phyloP scores from a whole-genome alignment of 495 filamentous ascomycete genomes.

The Filosporella fistucella region DNA sequence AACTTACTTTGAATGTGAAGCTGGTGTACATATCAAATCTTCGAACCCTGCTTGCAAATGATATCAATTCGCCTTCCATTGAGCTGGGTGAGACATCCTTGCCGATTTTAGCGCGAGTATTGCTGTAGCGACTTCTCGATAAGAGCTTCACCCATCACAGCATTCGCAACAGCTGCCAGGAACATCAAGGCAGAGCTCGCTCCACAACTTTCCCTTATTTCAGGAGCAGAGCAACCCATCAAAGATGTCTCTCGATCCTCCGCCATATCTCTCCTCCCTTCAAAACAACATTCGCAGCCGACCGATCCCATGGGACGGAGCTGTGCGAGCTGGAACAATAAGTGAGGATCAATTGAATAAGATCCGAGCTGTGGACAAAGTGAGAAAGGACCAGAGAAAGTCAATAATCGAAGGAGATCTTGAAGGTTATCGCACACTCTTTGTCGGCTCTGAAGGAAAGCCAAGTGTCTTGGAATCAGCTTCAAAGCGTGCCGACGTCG shows the following conservation, averaged over 20 bases:
- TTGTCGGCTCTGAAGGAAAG: constrained; percentile 67
- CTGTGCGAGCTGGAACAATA: constrained; percentile 88
- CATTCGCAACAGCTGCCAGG: constrained; percentile 1
- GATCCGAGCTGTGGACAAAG: constrained; percentile 97
- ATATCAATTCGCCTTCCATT: too few relatives aligned
- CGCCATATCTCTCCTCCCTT: constrained; percentile 82
- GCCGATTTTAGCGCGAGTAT: constrained; percentile 7
- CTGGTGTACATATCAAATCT: too few relatives aligned
- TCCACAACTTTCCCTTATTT: constrained; percentile 11
- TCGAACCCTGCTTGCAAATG: too few relatives aligned
- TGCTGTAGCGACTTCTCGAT: constrained; percentile 16
- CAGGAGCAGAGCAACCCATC: constrained; percentile 16
- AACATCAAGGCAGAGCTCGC: too few relatives aligned
- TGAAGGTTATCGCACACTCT: constrained; percentile 68
- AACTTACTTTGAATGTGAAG: too few relatives aligned
- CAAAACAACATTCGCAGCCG: constrained; percentile 93
- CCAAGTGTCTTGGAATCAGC: constrained; percentile 80
- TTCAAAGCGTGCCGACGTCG: constrained; percentile 74
- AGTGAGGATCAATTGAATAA: constrained; percentile 91
- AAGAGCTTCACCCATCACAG: constrained; percentile 19
- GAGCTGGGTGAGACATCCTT: neutral
- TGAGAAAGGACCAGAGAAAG: constrained; percentile 80
- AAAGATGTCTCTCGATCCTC: constrained; percentile 39
- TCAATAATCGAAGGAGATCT: constrained; percentile 77
- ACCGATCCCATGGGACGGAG: constrained; percentile 97